Conservation (phyloP, 805 yeast species). For the Candida qinlingensis region DNA sequence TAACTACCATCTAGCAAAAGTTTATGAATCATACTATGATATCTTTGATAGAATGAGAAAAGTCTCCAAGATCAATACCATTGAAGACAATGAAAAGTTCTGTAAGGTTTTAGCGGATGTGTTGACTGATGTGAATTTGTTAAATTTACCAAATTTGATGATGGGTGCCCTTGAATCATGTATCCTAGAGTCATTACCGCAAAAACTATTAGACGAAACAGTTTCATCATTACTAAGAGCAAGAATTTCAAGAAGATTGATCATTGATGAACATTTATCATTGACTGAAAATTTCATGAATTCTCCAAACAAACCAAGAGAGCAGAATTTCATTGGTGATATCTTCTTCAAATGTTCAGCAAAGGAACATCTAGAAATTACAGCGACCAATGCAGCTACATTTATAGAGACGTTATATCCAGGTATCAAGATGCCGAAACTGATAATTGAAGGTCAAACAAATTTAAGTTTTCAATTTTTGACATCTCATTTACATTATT, state of each 20-base stretch:
- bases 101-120: constrained; percentile 58
- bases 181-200: constrained; percentile 52
- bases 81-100: constrained; percentile 73
- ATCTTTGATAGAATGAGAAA: constrained; percentile 83
- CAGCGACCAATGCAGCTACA: constrained; percentile 45
- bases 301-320: constrained; percentile 42
- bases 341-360: constrained; percentile 80
- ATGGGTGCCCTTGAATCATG: constrained; percentile 89
- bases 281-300: constrained; percentile 58
- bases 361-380: constrained; percentile 52
- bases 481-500: constrained; percentile 79
- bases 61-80: constrained; percentile 57
- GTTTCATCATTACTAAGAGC: constrained; percentile 77
- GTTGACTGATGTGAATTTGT: constrained; percentile 68
- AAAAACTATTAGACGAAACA: constrained; percentile 59
- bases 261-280: constrained; percentile 87
- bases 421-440: constrained; percentile 59
- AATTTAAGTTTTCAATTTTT: constrained; percentile 74
- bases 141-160: constrained; percentile 81
- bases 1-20: constrained; percentile 80
- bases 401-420: constrained; percentile 50
- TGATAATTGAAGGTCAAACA: constrained; percentile 68
- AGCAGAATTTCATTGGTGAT: constrained; percentile 57
- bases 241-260: constrained; percentile 82
- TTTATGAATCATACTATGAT: constrained; percentile 83